A percentile compares a stretch with the other conserved stretches of the same genome.
These are phyloP conservation scores for Circinella minor DNA, from an alignment of 371 early-diverging fungal genomes.

Conservation along the genomic window DNA sequence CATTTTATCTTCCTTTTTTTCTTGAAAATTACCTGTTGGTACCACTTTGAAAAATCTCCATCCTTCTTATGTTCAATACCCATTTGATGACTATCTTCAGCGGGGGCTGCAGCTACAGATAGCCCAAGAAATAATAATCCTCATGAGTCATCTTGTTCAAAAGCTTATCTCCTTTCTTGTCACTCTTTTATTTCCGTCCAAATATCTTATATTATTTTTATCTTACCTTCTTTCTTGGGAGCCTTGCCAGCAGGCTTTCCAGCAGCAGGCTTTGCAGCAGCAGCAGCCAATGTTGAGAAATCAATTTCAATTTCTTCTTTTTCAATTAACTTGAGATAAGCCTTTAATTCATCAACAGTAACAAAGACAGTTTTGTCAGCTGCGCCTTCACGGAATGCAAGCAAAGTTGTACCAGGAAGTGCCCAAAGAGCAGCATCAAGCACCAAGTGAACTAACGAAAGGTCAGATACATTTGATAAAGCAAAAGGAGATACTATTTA, in stretches of 20 bases:
- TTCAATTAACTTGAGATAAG: slow-evolving; percentile 42
- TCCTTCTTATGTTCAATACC: slow-evolving; percentile 95
- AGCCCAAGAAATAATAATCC: no score
- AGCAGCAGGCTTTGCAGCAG: slow-evolving; percentile 40
- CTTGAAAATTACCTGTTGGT: slow-evolving; percentile 75
- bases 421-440: slow-evolving; percentile 58
- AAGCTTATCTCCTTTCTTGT: not conserved
- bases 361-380: slow-evolving; percentile 61
- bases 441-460: slow-evolving; percentile 59
- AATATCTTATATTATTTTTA: no score
- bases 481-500: slow-evolving; percentile 65
- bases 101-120: slow-evolving; percentile 24
- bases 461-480: slow-evolving; percentile 55
- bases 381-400: slow-evolving; percentile 70
- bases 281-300: slow-evolving; percentile 50
- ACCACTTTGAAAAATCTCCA: slow-evolving; percentile 94
- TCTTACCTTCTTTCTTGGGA: slow-evolving; percentile 43
- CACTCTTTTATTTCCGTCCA: not conserved
- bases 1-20: not conserved
- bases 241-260: slow-evolving; percentile 19
- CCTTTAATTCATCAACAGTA: slow-evolving; percentile 51
- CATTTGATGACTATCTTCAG: slow-evolving; percentile 71
- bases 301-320: slow-evolving; percentile 50
- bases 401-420: slow-evolving; percentile 30
- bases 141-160: no score